Evolutionary conservation across 2,329 filamentous ascomycete genomes (phyloP).

Genomic region (Ophiostoma sp.): DNA sequence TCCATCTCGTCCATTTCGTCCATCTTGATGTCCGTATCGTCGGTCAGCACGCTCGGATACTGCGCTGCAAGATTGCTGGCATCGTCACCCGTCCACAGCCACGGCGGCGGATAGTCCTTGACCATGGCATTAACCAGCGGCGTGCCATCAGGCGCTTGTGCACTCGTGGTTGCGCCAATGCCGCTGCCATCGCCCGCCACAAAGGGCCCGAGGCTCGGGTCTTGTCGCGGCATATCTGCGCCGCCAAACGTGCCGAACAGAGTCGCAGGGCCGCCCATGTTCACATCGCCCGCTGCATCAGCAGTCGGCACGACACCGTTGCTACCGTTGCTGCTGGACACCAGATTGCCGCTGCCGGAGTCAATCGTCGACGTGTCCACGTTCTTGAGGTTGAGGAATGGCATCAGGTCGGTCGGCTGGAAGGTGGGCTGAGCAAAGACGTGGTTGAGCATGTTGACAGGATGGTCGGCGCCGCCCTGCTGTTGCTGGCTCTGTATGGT

Average conservation of each 20-base stretch:
- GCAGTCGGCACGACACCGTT: background rate
- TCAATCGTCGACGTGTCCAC: background rate
- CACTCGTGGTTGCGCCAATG: background rate
- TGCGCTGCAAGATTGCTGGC: background rate
- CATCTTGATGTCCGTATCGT: slow-evolving; percentile 35
- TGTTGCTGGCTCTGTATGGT: slow-evolving; percentile 9
- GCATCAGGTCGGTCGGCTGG: slow-evolving; percentile 35
- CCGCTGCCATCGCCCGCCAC: slow-evolving; percentile 11
- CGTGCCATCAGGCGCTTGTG: slow-evolving; percentile 14
- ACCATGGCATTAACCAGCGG: slow-evolving; percentile 39
- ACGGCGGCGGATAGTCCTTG: slow-evolving; percentile 48
- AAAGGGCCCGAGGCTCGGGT: slow-evolving; percentile 22
- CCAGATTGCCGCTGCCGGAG: background rate
- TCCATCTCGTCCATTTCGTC: slow-evolving; percentile 38
- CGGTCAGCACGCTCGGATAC: slow-evolving; percentile 25
- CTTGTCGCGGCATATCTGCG: slow-evolving; percentile 27
- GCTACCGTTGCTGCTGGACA: background rate
- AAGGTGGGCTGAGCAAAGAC: slow-evolving; percentile 38
- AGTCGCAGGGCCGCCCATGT: background rate
- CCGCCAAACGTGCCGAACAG: slow-evolving; percentile 22
- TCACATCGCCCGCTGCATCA: background rate
- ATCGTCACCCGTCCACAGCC: slow-evolving; percentile 45
- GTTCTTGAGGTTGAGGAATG: slow-evolving; percentile 26
- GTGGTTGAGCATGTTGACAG: slow-evolving; percentile 34
- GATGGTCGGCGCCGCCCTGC: slow-evolving; percentile 14